phyloP scores from a whole-genome alignment of 345 rosid genomes.

The Salix purpurea region DNA sequence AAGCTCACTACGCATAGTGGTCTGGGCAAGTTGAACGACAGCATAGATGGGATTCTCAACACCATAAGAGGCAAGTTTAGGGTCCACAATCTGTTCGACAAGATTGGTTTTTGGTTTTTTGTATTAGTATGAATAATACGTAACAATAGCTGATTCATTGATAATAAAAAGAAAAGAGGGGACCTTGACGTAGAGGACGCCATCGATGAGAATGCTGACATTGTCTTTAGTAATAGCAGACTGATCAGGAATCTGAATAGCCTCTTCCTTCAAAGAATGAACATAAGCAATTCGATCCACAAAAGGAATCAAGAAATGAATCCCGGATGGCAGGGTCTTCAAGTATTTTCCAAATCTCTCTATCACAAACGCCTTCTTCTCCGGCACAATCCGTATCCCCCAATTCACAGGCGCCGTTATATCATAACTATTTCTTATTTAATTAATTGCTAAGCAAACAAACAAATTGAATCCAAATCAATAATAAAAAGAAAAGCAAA shows the following conservation, averaged over 20 bases:
- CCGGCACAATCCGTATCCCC: slow-evolving; percentile 89
- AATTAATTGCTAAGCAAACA: not conserved
- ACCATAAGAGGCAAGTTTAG: slow-evolving; percentile 82
- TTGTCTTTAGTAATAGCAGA: slow-evolving; percentile 91
- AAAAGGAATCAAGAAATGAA: slow-evolving; percentile 78
- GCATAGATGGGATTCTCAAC: slow-evolving; percentile 93
- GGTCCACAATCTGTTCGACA: slow-evolving; percentile 66
- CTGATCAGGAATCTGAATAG: slow-evolving; percentile 85
- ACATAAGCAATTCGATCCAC: slow-evolving; percentile 93
- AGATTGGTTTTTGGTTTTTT: not conserved
- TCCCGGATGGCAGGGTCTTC: slow-evolving; percentile 74
- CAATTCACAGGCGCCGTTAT: slow-evolving; percentile 73
- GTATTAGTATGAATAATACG: not conserved
- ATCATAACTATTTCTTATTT: slow-evolving; percentile 43
- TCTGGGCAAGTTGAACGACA: slow-evolving; percentile 86
- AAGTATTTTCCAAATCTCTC: slow-evolving; percentile 84
- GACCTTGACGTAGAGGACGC: slow-evolving; percentile 90
- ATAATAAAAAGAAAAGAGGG: not conserved
- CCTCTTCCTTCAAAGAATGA: slow-evolving; percentile 95
- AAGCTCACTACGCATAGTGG: slow-evolving; percentile 95
- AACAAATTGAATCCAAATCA: not conserved
- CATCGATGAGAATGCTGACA: slow-evolving; percentile 89
- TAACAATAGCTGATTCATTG: not conserved
- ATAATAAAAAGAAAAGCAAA: too few relatives aligned
- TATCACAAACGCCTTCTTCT: slow-evolving; percentile 76